These are phyloP conservation scores for Cafeteria roenbergensis DNA, from an alignment of 108 stramenopile species.

Conservation along the genomic window DNA sequence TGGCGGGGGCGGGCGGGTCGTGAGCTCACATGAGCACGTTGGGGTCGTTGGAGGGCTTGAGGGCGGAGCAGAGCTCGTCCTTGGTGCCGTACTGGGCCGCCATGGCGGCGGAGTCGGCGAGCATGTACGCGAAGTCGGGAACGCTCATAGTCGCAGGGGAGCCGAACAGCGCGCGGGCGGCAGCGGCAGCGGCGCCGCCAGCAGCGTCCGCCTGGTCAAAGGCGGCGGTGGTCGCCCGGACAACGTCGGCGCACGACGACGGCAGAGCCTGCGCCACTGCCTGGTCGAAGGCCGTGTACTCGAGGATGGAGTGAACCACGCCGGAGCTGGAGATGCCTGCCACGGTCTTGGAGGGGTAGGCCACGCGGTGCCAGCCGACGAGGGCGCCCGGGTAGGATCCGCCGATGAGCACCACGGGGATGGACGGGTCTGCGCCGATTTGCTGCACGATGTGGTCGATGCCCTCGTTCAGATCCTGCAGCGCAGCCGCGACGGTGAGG, in stretches of 20 bases:
- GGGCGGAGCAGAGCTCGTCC: conserved; percentile 9
- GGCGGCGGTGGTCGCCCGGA: conserved; percentile 5
- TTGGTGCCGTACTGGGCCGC: conserved; percentile 22
- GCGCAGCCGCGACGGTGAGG: conserved; percentile 20
- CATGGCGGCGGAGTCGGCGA: conserved; percentile 22
- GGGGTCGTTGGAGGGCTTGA: neutral
- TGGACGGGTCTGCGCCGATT: neutral
- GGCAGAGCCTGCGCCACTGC: conserved; percentile 14
- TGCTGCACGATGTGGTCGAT: conserved; percentile 1
- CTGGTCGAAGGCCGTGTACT: conserved; percentile 22
- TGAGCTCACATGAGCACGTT: neutral
- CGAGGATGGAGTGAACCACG: conserved; percentile 17
- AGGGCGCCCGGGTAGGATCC: conserved; percentile 26
- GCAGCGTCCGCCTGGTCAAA: conserved; percentile 12
- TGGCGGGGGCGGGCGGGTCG: no score
- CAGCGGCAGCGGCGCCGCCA: neutral
- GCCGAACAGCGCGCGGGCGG: conserved; percentile 9
- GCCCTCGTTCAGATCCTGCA: conserved; percentile 17
- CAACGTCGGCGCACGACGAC: neutral
- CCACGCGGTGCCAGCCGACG: conserved; percentile 8
- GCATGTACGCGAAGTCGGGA: conserved; percentile 26
- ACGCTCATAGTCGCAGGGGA: conserved; percentile 14
- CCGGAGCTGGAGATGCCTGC: conserved; percentile 17
- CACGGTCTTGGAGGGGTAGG: conserved; percentile 9
- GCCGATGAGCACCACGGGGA: conserved; percentile 6